A percentile compares a stretch with the other conserved stretches of the same genome.
phyloP scores from a whole-genome alignment of 2,329 filamentous ascomycete species.

The Pyricularia pennisetigena region DNA sequence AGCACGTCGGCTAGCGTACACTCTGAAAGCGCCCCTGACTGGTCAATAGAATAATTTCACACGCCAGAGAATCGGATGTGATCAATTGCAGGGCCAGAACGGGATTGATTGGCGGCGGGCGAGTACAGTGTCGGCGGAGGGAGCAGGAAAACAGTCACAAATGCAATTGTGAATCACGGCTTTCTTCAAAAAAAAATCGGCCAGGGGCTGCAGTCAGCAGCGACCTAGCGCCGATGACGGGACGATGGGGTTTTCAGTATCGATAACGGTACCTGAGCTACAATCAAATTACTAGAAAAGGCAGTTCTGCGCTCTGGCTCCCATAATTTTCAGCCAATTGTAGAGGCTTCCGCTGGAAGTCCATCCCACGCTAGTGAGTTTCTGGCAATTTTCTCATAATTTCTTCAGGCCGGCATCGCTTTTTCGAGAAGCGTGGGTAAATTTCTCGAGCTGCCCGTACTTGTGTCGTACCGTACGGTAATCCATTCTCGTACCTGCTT shows the following conservation, averaged over 20 bases:
- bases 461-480: neutral
- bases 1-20: neutral
- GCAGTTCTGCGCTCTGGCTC: neutral
- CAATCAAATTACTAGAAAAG: neutral
- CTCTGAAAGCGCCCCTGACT: neutral
- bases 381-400: neutral
- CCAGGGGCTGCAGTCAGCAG: neutral
- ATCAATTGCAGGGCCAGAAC: neutral
- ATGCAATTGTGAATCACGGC: neutral
- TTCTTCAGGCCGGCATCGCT: neutral
- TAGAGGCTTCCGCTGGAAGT: neutral
- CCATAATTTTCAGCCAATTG: neutral
- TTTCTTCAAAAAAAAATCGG: neutral
- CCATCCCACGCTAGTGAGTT: neutral
- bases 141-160: neutral
- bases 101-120: neutral
- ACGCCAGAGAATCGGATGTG: neutral
- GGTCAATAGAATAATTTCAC: neutral
- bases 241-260: neutral
- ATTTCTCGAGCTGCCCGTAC: neutral
- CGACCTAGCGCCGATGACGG: neutral
- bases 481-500: no score
- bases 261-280: neutral
- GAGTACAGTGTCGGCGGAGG: neutral
- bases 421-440: neutral